These are phyloP conservation scores for Candolleomyces eurysporus DNA, from an alignment of 768 basidiomycete species.

Conservation along the genomic window DNA sequence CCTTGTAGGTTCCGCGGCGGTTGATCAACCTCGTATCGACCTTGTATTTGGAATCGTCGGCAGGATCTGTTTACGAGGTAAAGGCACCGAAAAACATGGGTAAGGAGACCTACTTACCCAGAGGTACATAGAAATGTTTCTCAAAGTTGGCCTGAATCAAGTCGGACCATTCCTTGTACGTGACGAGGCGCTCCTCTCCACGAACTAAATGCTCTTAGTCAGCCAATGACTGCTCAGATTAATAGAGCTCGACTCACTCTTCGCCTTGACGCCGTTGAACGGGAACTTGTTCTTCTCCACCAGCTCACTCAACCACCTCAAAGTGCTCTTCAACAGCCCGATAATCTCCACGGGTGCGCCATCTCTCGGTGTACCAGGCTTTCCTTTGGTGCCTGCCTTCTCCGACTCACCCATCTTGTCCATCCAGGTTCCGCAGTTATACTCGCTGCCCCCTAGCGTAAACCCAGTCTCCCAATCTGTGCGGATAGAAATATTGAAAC, in stretches of 20 bases:
- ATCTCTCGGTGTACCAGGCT: conserved; percentile 95
- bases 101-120: conserved; percentile 46
- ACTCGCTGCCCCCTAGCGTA: conserved; percentile 79
- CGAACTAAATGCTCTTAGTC: too few species aligned
- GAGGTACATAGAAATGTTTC: conserved; percentile 85
- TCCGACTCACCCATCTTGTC: conserved; percentile 97
- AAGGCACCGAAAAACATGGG: conserved; percentile 4
- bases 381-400: conserved; percentile 90
- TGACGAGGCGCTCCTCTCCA: conserved; percentile 65
- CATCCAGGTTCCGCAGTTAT: conserved; percentile 97
- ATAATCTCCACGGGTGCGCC: conserved; percentile 96
- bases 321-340: conserved; percentile 87
- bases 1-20: conserved; percentile 97
- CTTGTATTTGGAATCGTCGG: conserved; percentile 68
- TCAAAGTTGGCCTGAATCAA: conserved; percentile 89
- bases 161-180: conserved; percentile 88
- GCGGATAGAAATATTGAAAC: conserved; percentile 89
- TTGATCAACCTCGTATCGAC: conserved; percentile 72
- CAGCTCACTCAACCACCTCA: conserved; percentile 83
- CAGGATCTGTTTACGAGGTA: conserved; percentile 48
- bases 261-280: conserved; percentile 83
- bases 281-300: conserved; percentile 71
- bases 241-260: conserved; percentile 40
- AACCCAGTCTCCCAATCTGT: conserved; percentile 98
- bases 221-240: background rate